Percentiles rank a stretch among this genome's conserved stretches.
Evolutionary conservation across 2,329 filamentous ascomycete species (phyloP).

Genomic region (Aspergillus niger): DNA sequence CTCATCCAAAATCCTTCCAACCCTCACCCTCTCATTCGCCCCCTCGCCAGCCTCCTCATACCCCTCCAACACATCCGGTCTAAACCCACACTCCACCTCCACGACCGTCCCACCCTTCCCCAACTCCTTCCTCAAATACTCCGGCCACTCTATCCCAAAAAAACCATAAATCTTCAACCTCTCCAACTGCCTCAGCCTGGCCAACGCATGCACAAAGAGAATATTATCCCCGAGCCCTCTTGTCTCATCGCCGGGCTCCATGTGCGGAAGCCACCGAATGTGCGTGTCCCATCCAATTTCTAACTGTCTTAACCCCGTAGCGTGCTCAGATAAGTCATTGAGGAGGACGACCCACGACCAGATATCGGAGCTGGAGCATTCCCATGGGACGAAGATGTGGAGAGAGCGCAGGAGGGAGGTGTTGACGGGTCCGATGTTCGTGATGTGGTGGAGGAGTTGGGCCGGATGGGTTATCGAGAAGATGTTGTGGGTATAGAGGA

Average conservation of each 20-base stretch:
- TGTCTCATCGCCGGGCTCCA: not conserved
- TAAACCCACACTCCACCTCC: not conserved
- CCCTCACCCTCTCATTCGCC: not conserved
- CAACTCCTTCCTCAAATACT: not conserved
- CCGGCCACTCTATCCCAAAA: not conserved
- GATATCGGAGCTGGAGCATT: not conserved
- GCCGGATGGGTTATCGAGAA: not conserved
- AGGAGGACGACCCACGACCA: not conserved
- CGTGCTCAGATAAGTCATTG: not conserved
- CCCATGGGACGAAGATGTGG: not conserved
- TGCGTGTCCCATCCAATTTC: not conserved
- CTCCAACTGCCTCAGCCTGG: not conserved
- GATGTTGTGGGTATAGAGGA: not conserved
- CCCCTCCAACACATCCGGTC: not conserved
- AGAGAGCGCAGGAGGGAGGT: not conserved
- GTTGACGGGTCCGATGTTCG: not conserved
- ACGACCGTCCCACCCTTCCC: not conserved
- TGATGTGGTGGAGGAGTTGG: not conserved
- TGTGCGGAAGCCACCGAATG: not conserved
- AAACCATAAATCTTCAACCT: not conserved
- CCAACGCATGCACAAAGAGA: not conserved
- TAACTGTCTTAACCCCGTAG: not conserved
- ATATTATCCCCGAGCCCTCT: not conserved
- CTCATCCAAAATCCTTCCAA: not conserved
- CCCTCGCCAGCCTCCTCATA: not conserved